A percentile compares a stretch with the other conserved stretches of the same genome.
Evolutionary conservation across 176 grass and related monocot species (phyloP).

Genomic region (Triticum urartu): DNA sequence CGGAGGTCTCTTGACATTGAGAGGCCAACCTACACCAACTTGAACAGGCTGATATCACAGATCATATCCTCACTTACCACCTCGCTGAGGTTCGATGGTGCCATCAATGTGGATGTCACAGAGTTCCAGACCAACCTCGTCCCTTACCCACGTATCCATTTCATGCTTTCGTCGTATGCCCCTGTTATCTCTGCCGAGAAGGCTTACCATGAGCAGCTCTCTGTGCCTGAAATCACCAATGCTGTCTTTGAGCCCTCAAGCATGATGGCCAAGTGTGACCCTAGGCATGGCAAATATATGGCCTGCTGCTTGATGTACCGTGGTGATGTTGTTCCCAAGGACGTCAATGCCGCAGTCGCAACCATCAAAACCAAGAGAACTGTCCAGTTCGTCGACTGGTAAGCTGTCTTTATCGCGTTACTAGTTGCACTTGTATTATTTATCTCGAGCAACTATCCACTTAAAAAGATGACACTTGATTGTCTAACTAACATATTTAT

Average conservation of each 20-base stretch:
- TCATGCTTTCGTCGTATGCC: constrained; percentile 97
- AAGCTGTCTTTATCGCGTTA: constrained; percentile 41
- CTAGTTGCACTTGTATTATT: constrained; percentile 15
- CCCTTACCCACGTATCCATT: constrained; percentile 94
- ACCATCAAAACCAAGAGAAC: constrained; percentile 99
- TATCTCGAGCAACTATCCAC: constrained; percentile 17
- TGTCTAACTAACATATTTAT: constrained; percentile 37
- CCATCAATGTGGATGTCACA: constrained; percentile 92
- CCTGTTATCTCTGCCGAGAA: constrained; percentile 97
- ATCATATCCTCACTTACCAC: constrained; percentile 95
- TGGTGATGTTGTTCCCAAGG: constrained; percentile 96
- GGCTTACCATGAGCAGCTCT: constrained; percentile 97
- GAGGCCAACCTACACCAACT: constrained; percentile 93
- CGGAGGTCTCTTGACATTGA: constrained; percentile 92
- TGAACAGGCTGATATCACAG: constrained; percentile 95
- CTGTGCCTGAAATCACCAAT: constrained; percentile 96
- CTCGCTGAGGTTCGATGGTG: constrained; percentile 93
- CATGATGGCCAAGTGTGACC: constrained; percentile 99
- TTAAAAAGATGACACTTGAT: neutral
- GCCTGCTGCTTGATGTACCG: constrained; percentile 98
- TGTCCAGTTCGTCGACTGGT: constrained; percentile 98
- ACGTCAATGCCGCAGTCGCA: constrained; percentile 92
- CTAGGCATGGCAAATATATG: constrained; percentile 96
- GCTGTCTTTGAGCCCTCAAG: constrained; percentile 97
- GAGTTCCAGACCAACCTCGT: constrained; percentile 99